These are phyloP conservation scores for Raffaelea arxii DNA, from an alignment of 2,329 filamentous ascomycete species.

Conservation along the genomic window DNA sequence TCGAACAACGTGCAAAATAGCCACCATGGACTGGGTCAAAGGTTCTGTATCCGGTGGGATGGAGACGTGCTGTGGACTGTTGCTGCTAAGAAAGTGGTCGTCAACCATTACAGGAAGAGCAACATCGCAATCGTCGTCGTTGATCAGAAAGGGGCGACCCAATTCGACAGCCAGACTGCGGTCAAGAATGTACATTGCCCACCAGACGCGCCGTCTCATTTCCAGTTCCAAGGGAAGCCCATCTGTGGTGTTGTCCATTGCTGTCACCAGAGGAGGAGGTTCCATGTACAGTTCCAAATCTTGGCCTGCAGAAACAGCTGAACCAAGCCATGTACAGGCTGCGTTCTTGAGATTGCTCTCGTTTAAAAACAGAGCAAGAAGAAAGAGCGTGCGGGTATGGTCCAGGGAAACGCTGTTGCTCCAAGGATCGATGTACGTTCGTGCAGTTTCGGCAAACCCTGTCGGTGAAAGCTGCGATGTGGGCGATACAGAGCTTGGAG, in stretches of 20 bases:
- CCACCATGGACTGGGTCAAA: conserved; percentile 62
- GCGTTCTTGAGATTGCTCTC: conserved; percentile 82
- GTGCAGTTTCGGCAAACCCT: conserved; percentile 62
- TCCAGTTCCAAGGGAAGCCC: conserved; percentile 56
- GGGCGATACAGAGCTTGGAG: conserved; percentile 45
- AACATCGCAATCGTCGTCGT: conserved; percentile 82
- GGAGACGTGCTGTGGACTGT: conserved; percentile 30
- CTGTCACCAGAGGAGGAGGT: conserved; percentile 34
- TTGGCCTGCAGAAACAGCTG: conserved; percentile 70
- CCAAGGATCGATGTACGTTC: conserved; percentile 69
- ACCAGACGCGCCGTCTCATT: conserved; percentile 84
- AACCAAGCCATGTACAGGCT: conserved; percentile 78
- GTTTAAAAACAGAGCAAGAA: conserved; percentile 69
- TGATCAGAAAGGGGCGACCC: conserved; percentile 70
- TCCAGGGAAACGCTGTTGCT: conserved; percentile 68
- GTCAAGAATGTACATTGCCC: conserved; percentile 86
- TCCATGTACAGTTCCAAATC: conserved; percentile 75
- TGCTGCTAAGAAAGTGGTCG: conserved; percentile 59
- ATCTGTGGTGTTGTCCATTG: conserved; percentile 9
- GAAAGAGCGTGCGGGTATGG: conserved; percentile 60
- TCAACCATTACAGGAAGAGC: conserved; percentile 69
- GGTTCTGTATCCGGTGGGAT: conserved; percentile 42
- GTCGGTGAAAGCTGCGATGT: conserved; percentile 44
- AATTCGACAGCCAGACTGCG: conserved; percentile 71
- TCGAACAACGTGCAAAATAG: conserved; percentile 72